Conservation (phyloP, 2,329 filamentous ascomycete species). For the Fulvia fulva region DNA sequence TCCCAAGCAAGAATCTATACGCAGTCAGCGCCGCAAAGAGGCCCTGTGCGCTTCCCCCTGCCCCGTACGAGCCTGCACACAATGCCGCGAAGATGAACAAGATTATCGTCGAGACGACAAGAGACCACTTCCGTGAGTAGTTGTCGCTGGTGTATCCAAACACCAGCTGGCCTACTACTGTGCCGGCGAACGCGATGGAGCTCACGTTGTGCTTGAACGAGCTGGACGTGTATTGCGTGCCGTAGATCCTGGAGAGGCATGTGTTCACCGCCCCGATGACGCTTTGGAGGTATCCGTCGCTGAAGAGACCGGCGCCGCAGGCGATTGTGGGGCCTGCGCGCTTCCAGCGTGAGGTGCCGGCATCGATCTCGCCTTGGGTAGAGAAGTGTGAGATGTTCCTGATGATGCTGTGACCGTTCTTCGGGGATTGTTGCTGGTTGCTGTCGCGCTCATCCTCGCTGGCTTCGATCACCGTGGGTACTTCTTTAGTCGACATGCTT, state of each 20-base stretch:
- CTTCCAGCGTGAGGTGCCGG: no score
- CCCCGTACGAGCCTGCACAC: slow-evolving; percentile 71
- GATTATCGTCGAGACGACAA: slow-evolving; percentile 77
- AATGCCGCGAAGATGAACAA: slow-evolving; percentile 81
- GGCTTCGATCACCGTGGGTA: no score
- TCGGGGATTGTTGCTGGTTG: no score
- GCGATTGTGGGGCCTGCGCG: slow-evolving; percentile 85
- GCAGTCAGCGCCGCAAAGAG: slow-evolving; percentile 76
- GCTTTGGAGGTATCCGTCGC: slow-evolving; percentile 87
- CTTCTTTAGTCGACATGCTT: no score
- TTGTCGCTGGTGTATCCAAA: slow-evolving; percentile 81
- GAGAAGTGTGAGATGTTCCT: no score
- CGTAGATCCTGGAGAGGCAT: slow-evolving; percentile 66
- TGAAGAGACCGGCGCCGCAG: slow-evolving; percentile 85
- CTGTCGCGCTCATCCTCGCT: no score
- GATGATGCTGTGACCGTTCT: no score
- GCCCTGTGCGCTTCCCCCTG: slow-evolving; percentile 62
- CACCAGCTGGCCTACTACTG: slow-evolving; percentile 73
- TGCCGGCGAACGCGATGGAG: slow-evolving; percentile 76
- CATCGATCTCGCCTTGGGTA: no score
- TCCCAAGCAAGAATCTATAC: slow-evolving; percentile 74
- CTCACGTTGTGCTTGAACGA: slow-evolving; percentile 75
- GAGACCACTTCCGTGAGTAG: slow-evolving; percentile 77
- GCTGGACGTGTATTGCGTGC: no score
- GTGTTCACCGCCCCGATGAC: slow-evolving; percentile 87